Evolutionary conservation across 2,329 filamentous ascomycete species (phyloP).

Genomic region (Neofusicoccum umdonicola): DNA sequence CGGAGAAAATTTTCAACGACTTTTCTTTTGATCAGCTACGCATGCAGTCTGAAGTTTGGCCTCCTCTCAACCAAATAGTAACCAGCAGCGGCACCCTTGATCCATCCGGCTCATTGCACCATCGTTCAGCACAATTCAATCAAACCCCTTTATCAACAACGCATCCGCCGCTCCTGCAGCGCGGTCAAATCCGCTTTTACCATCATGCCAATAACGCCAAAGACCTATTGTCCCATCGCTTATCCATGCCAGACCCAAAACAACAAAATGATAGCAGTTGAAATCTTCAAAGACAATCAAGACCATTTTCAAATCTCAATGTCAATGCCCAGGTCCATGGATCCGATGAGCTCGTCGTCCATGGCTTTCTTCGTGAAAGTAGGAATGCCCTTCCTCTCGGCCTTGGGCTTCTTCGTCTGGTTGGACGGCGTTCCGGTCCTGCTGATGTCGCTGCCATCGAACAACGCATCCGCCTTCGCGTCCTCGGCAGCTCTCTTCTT

Average conservation of each 20-base stretch:
- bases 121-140: too few species aligned
- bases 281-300: neutral
- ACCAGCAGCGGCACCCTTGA: too few species aligned
- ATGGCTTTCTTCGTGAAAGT: constrained; percentile 74
- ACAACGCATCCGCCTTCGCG: constrained; percentile 44
- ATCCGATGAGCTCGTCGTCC: constrained; percentile 90
- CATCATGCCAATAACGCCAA: neutral
- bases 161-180: neutral
- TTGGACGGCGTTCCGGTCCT: constrained; percentile 50
- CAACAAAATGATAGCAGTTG: neutral
- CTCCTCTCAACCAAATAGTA: too few species aligned
- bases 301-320: constrained; percentile 65
- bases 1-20: too few species aligned
- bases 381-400: constrained; percentile 53
- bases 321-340: constrained; percentile 87
- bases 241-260: neutral
- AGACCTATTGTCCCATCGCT: neutral
- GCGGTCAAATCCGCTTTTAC: neutral
- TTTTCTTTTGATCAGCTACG: too few species aligned
- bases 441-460: constrained; percentile 45
- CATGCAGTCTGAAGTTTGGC: too few species aligned
- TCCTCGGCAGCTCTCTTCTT: constrained; percentile 43
- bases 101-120: too few species aligned
- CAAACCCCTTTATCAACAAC: too few species aligned
- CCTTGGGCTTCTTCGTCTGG: constrained; percentile 49